Evolutionary conservation across 805 yeast genomes (phyloP), one percentile per base, ranked within the genome.

Genomic region (Saccharomycopsis guyanensis): DNA sequence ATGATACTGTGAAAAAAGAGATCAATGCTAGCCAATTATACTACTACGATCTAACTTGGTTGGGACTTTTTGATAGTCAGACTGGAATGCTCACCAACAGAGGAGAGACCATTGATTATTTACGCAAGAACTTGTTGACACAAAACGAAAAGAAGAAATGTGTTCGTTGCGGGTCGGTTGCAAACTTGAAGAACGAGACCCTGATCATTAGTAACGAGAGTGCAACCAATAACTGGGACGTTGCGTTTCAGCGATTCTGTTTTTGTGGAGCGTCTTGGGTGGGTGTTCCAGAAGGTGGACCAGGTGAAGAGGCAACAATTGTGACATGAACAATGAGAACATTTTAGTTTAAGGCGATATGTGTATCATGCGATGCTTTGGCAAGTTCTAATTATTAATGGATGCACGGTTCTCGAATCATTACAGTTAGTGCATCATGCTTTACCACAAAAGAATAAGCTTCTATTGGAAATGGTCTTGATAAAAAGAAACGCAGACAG

Each of bases 181-280:
- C 48, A 24, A 47, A 46, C 29, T 24, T 47, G n/a, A 43, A 43
- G 15, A 47, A 39, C n/a, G 19, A 16, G 13, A 36, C 18, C 29
- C 44, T 40, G 12, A 25, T 46, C 15, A 16, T 45, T 12, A 22
- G 18, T 13, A 32, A 18, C 16, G 15, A 39, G 35, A 24, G 24
- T 22, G 41, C 19, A 23, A 41, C 43, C 3, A 38, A 29, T 22
- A 47, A 37, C n/a, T 50, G 53, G 53, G 53, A 50, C 18, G 42
- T 40, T 39, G 51, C 48, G 31, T 50, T 50, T 34, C 46, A 40
- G 6, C 16, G 49, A 38, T 25, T 19, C 20, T 50, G 53, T 39
- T 37, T 44, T 22, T 50, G 53, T 35, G 53, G 53, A 8, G 51
- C 51, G 7, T 40, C 40, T 19, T 50, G 49, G 49, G 51, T 47